A percentile compares a stretch with the other conserved stretches of the same genome.
Conservation (phyloP, 805 yeast genomes). For the Wickerhamomyces mucosus region DNA sequence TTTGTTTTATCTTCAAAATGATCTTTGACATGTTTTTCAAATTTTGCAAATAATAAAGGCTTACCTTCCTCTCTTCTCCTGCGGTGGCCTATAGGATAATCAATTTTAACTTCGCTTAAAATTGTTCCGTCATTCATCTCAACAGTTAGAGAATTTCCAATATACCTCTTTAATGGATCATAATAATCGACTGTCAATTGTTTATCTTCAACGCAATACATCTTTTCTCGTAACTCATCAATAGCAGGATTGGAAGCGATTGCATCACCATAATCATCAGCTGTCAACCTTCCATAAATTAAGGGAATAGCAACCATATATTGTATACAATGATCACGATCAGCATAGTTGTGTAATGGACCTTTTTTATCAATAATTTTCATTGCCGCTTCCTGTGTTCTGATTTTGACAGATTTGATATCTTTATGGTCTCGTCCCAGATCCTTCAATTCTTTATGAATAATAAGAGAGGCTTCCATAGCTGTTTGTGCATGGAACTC, state of each 20-base stretch:
- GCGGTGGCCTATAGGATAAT: conserved; percentile 52
- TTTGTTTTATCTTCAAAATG: conserved; percentile 29
- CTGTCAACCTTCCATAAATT: conserved; percentile 45
- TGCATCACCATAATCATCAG: conserved; percentile 45
- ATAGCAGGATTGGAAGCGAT: conserved; percentile 43
- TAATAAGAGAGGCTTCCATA: conserved; percentile 45
- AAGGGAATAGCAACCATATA: conserved; percentile 53
- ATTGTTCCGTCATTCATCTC: conserved; percentile 45
- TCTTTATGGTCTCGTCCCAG: conserved; percentile 38
- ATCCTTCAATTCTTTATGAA: conserved; percentile 26
- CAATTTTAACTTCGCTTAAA: conserved; percentile 42
- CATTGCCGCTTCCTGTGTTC: conserved; percentile 54
- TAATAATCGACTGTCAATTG: conserved; percentile 43
- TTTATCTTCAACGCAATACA: conserved; percentile 42
- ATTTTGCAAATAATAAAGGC: conserved; percentile 41
- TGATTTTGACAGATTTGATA: conserved; percentile 38
- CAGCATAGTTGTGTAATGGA: conserved; percentile 53
- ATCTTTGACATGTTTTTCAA: conserved; percentile 39
- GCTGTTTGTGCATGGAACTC: conserved; percentile 62
- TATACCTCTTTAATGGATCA: conserved; percentile 46
- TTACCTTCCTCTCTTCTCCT: conserved; percentile 51
- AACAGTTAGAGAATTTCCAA: conserved; percentile 44
- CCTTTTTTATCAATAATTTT: conserved; percentile 52
- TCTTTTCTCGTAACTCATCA: conserved; percentile 42
- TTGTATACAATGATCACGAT: conserved; percentile 57